A percentile compares a stretch with the other conserved stretches of the same genome.
phyloP scores from a whole-genome alignment of 768 basidiomycete genomes.

The Trametes villosa region DNA sequence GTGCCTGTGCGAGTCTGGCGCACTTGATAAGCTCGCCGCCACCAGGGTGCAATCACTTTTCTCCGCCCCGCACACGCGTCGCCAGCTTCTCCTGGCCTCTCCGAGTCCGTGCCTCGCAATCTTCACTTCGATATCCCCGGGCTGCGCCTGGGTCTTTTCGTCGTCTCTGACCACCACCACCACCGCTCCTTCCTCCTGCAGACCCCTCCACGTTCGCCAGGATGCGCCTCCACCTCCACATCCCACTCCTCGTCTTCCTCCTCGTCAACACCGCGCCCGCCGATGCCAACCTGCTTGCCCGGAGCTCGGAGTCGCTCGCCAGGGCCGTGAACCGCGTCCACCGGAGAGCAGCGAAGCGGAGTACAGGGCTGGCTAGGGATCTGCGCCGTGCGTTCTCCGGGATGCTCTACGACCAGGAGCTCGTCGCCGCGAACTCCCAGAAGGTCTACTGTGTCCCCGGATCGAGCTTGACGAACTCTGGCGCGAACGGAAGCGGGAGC shows the following conservation, averaged over 20 bases:
- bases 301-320: constrained; percentile 42
- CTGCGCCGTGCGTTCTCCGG: constrained; percentile 67
- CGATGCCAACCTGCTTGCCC: constrained; percentile 30
- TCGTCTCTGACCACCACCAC: constrained; percentile 11
- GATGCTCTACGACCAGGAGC: constrained; percentile 43
- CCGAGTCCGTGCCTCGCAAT: constrained; percentile 15
- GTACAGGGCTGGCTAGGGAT: constrained; percentile 67
- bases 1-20: too few species aligned
- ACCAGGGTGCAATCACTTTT: background rate
- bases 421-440: constrained; percentile 14
- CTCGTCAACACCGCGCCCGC: constrained; percentile 35
- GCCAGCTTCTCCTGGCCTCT: constrained; percentile 1
- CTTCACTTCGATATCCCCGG: constrained; percentile 13
- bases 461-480: constrained; percentile 14
- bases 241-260: constrained; percentile 36
- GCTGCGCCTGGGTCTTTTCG: constrained; percentile 18
- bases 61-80: background rate
- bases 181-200: background rate
- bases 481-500: background rate
- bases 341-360: constrained; percentile 59
- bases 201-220: constrained; percentile 3
- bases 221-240: constrained; percentile 26
- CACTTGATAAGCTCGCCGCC: constrained; percentile 8
- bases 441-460: constrained; percentile 42
- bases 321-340: constrained; percentile 56